phyloP scores from a whole-genome alignment of 148 eudicot species.

The Cornus suecica region DNA sequence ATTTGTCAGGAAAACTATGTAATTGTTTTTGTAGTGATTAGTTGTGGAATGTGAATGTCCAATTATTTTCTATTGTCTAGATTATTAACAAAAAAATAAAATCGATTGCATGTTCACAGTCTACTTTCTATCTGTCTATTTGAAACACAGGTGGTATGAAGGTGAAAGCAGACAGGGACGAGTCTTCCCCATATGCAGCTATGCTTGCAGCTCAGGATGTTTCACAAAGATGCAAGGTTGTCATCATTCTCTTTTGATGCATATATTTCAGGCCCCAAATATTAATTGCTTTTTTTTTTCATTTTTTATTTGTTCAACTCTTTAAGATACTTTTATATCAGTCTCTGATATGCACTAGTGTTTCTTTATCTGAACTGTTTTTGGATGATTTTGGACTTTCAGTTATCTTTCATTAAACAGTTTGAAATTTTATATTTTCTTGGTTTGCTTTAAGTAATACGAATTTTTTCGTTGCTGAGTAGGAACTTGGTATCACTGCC shows the following conservation, averaged over 20 bases:
- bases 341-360: neutral
- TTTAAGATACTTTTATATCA: neutral
- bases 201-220: constrained; percentile 23
- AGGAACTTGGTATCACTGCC: constrained; percentile 20
- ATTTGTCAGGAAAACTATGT: too few relatives aligned
- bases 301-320: neutral
- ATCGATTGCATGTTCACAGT: neutral
- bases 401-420: too few relatives aligned
- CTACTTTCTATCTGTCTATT: neutral
- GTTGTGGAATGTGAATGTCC: too few relatives aligned
- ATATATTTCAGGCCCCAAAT: neutral
- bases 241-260: neutral
- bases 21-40: too few relatives aligned
- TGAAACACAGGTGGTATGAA: constrained; percentile 14
- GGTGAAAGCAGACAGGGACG: constrained; percentile 22
- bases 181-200: constrained; percentile 19
- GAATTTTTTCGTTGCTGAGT: neutral
- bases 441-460: neutral
- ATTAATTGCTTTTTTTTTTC: neutral
- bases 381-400: neutral
- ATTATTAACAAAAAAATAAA: too few relatives aligned
- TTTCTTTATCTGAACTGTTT: neutral
- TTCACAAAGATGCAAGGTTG: constrained; percentile 16
- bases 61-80: too few relatives aligned
- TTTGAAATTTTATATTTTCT: neutral